phyloP scores from a whole-genome alignment of 2,329 filamentous ascomycete species.

The Trichophyton rubrum region DNA sequence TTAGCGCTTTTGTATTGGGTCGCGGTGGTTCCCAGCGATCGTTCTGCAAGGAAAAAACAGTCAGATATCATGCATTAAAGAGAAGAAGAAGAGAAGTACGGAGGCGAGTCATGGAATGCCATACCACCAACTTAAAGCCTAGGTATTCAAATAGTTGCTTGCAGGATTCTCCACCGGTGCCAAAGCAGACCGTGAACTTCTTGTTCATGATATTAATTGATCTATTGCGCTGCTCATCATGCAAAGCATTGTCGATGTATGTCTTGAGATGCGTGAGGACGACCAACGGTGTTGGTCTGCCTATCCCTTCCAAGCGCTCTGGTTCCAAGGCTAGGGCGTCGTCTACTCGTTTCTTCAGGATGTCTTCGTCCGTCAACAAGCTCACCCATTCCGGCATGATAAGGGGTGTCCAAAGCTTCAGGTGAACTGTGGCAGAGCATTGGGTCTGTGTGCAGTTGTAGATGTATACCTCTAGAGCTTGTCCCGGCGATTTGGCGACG shows the following conservation, averaged over 20 bases:
- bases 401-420: constrained; percentile 41
- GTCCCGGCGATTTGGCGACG: constrained; percentile 18
- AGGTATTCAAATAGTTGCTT: constrained; percentile 44
- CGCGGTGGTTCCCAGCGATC: constrained; percentile 34
- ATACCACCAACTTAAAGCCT: constrained; percentile 42
- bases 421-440: constrained; percentile 43
- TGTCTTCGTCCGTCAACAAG: constrained; percentile 42
- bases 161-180: constrained; percentile 43
- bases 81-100: neutral
- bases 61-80: neutral
- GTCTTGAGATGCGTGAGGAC: constrained; percentile 45
- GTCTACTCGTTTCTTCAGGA: constrained; percentile 43
- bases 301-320: constrained; percentile 42
- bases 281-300: constrained; percentile 40
- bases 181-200: constrained; percentile 51
- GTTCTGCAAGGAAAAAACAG: constrained; percentile 11
- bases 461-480: constrained; percentile 32
- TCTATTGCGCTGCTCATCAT: constrained; percentile 38
- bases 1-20: constrained; percentile 21
- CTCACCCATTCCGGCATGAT: constrained; percentile 38
- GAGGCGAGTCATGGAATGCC: constrained; percentile 12
- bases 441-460: constrained; percentile 49
- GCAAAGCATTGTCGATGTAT: constrained; percentile 49
- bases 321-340: constrained; percentile 40
- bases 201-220: constrained; percentile 50